Conservation (phyloP, 139 green algal genomes). For the Ostreobium quekettii region DNA sequence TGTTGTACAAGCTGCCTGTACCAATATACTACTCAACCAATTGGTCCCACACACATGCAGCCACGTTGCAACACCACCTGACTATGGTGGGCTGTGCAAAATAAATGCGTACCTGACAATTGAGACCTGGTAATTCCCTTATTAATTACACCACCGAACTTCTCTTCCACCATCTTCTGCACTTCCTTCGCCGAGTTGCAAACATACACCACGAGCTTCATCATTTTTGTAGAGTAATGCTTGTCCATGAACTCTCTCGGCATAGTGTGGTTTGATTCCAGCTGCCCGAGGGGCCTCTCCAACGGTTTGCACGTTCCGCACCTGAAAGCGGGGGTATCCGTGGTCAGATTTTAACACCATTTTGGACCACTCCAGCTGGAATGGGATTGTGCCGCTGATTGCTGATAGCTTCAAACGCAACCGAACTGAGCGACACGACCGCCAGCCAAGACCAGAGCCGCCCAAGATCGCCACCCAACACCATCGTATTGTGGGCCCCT, state of each 20-base stretch:
- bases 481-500: background rate
- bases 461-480: background rate
- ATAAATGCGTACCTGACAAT: too few relatives aligned
- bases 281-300: conserved; percentile 16
- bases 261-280: conserved; percentile 38
- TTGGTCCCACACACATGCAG: too few relatives aligned
- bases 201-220: conserved; percentile 54
- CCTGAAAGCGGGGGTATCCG: conserved; percentile 21
- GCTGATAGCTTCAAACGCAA: background rate
- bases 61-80: too few relatives aligned
- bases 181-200: conserved; percentile 25
- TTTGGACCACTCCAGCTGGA: conserved; percentile 64
- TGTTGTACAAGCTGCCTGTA: too few relatives aligned
- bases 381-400: background rate
- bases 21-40: too few relatives aligned
- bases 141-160: conserved; percentile 47
- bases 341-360: conserved; percentile 51
- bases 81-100: too few relatives aligned
- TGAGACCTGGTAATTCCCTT: too few relatives aligned
- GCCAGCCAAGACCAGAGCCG: background rate
- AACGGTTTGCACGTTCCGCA: conserved; percentile 42
- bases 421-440: background rate
- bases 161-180: conserved; percentile 54
- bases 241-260: conserved; percentile 45
- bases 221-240: conserved; percentile 71